Evolutionary conservation across 352 stramenopile species (phyloP), one percentile per base, ranked within the genome.

Genomic region (Pythium brachiatum): DNA sequence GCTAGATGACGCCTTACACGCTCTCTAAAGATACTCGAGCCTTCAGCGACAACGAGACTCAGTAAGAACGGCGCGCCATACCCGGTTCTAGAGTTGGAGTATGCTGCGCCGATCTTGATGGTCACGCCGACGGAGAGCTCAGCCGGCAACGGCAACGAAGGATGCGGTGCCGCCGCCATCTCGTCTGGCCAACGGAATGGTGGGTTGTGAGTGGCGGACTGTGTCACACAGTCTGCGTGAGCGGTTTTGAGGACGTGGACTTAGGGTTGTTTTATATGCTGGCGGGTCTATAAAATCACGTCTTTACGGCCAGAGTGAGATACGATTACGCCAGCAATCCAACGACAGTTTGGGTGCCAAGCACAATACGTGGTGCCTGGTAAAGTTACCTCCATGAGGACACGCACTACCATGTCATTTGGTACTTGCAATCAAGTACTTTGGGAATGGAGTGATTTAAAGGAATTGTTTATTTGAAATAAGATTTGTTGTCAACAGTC

Each of bases 51-150:
- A 20, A 54, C 48, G 8, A 54, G 48, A 8, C 7, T 54, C 23
- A 54, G 23, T 20, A 54, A 39, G 48, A 54, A 54, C 48, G 48
- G 48, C 15, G 48, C 23, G 23, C 25, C 27, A 15, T 54, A 54
- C 26, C 23, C 48, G 27, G 48, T 54, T 38, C 48, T 20, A 12
- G 48, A 39, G 26, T 38, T 54, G 20, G 48, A 54, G 48, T 54
- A 54, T 26, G 48, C 23, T 26, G 9, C 11, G 9, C 3, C 23
- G 48, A 54, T 27, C 27, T 54, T 54, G 48, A 54, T 54, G 18
- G 48, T 54, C 25, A 54, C 48, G 15, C 25, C 13, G 16, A 38
- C 48, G 3, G 15, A 39, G 25, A 54, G 9, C 48, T 54, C 48
- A 7, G n/a, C 15, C 7, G 48, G 48, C n/a, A 54, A n/a, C 26